Base-by-base conservation (phyloP, 176 grass and related monocot genomes). In the Puya raimondii region DNA sequence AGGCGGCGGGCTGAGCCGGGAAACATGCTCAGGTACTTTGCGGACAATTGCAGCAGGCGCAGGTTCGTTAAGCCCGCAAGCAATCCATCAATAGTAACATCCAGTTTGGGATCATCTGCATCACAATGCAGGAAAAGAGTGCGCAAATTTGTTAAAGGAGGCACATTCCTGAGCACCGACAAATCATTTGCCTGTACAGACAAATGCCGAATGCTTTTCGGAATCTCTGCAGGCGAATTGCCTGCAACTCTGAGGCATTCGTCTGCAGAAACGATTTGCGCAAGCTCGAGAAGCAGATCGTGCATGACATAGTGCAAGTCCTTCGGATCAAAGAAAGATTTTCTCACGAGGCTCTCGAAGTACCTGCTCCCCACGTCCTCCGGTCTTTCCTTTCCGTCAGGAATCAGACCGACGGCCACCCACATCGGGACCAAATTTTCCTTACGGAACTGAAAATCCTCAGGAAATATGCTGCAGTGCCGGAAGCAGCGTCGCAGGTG, bases 401-500 rank as follows among this genome's bases (percentile, higher is more conserved):
- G 66, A 21, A 79, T 65, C 14, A 79, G 48, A 26, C 68, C 56
- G 12, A 50, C 23, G 17, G 52, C 23, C 50, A 72, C 53, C 68
- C 68, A 72, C 76, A 79, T 71, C 23, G 70, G 11, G 17, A 78
- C 59, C 33, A 78, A 63, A 17, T 78, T 52, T 1, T 70, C 4
- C 23, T 52, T 74, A 47, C 70, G 56, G 47, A 84, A 84, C 67
- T 20, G 12, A 70, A 56, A 64, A 23, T 65, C 18, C 64, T 70
- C 23, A 8, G 81, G 81, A 17, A 84, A 84, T 79, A 84, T 74
- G 23, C 81, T 84, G 49, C 81, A 84, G 18, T 63, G 79, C n/a
- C 70, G 69, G 11, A 66, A 80, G 4, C 82, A 84, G 10, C 47
- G 17, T 12, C 76, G 77, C 17, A 76, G 17, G 1, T 80, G 3